Evolutionary conservation across 768 basidiomycete genomes (phyloP), one percentile per base, ranked within the genome.

Genomic region (Piloderma croceum): DNA sequence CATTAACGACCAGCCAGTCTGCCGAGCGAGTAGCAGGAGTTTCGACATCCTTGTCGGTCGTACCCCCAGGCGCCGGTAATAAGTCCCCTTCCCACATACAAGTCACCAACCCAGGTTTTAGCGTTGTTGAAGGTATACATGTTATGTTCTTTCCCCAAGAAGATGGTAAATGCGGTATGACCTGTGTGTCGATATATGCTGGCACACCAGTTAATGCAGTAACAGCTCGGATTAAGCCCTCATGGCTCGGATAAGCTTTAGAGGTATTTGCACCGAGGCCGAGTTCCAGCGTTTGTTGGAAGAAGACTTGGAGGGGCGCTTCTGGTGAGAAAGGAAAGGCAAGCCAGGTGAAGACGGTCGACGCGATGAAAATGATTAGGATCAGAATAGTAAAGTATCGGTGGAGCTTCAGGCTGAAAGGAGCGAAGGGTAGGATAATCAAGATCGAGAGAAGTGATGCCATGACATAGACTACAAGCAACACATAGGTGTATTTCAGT

Each of bases 241-340:
- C 46, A n/a, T 54, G 48, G 3, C 52, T 52, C 6, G 59, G 42
- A 7, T 50, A 42, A 31, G 57, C 45, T 12, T 48, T 37, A 24
- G 53, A 55, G 19, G 51, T 42, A 22, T 62, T 50, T 18, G 44
- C 41, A 10, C 59, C 56, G 9, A 43, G 43, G 22, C 52, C 48
- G 27, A 86, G 58, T 35, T 71, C 63, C 5, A 86, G 63, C 2
- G 54, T 65, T 53, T 89, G 87, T 36, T 70, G 69, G 68, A 88
- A 90, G 59, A 69, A 85, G 1, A 87, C 60, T 47, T 85, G 87
- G 51, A 88, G 61, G 0, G 84, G 85, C 4, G 72, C 57, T 17
- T 71, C 57, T 29, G 66, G 59, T 12, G 74, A 73, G 64, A 90
- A 89, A 0, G 86, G 86, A 61, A 79, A 78, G 6, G 57, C 63